These are phyloP conservation scores for Colletotrichum endophyticum DNA, from an alignment of 2,329 filamentous ascomycete species.

Conservation along the genomic window DNA sequence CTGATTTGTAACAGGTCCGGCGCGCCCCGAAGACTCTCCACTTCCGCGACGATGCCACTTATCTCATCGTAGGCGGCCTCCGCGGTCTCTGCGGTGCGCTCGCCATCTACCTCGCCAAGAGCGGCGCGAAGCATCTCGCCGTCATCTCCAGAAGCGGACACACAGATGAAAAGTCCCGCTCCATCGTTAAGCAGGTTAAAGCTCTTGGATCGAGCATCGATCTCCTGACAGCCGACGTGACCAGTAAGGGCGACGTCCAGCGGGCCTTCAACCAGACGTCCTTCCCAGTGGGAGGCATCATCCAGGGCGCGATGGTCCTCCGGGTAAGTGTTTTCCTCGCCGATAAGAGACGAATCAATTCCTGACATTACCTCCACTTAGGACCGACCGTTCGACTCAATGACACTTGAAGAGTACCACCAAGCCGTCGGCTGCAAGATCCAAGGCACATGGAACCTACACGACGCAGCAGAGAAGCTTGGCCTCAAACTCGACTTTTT, in stretches of 20 bases:
- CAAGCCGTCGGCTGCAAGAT: neutral
- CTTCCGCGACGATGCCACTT: neutral
- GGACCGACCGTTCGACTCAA: neutral
- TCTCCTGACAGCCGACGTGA: neutral
- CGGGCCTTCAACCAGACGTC: neutral
- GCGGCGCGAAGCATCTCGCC: neutral
- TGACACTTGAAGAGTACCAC: neutral
- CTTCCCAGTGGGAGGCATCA: neutral
- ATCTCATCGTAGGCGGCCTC: neutral
- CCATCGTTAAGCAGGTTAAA: neutral
- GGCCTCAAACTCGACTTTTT: neutral
- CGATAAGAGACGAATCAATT: neutral
- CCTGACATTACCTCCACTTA: neutral
- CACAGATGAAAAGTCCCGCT: neutral
- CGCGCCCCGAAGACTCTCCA: constrained; percentile 2
- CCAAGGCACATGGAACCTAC: neutral
- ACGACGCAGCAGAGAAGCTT: neutral
- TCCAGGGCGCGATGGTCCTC: neutral
- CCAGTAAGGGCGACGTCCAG: neutral
- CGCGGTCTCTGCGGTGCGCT: neutral
- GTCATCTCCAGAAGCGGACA: neutral
- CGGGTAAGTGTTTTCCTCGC: neutral
- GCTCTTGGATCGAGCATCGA: neutral
- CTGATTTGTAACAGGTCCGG: neutral
- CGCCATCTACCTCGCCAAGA: neutral